Conservation (phyloP, 1,284 basidiomycete species). For the Athelia psychrophila region DNA sequence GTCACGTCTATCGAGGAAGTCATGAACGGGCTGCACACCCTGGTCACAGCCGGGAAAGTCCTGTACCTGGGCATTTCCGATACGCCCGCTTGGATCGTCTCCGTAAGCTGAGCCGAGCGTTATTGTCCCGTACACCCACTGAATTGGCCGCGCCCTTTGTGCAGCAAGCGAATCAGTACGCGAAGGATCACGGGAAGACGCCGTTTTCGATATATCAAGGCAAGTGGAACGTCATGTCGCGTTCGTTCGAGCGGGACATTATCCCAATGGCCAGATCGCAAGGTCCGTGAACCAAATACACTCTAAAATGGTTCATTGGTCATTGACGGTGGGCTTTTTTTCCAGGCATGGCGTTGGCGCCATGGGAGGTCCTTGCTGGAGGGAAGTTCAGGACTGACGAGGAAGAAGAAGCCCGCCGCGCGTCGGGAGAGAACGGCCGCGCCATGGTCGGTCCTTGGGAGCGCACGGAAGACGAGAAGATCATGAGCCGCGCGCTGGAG, state of each 20-base stretch:
- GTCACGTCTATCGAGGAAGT: conserved; percentile 53
- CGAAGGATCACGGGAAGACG: conserved; percentile 39
- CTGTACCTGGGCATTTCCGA: too few relatives aligned
- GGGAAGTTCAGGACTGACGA: conserved; percentile 33
- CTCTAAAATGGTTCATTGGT: background rate
- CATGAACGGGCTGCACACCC: conserved; percentile 46
- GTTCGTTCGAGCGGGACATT: conserved; percentile 38
- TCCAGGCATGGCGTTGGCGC: conserved; percentile 38
- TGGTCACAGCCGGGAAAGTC: conserved; percentile 44
- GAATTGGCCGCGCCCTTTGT: too few relatives aligned
- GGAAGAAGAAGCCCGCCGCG: conserved; percentile 24
- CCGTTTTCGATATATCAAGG: conserved; percentile 55
- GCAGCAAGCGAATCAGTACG: conserved; percentile 54
- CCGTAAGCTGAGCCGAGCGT: conserved; percentile 10
- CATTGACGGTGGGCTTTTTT: background rate
- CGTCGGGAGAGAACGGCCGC: conserved; percentile 19
- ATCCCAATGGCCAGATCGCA: background rate
- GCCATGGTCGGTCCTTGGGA: conserved; percentile 18
- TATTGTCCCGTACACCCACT: background rate
- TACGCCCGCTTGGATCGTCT: conserved; percentile 49
- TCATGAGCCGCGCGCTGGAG: conserved; percentile 23
- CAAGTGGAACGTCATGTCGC: conserved; percentile 40
- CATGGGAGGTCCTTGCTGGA: conserved; percentile 36
- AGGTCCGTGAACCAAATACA: background rate
- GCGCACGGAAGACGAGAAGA: conserved; percentile 24